Percentiles rank a stretch among this genome's conserved stretches.
These are phyloP conservation scores for Quaeritorhiza haematococci DNA, from an alignment of 371 early-diverging fungal species.

Conservation along the genomic window DNA sequence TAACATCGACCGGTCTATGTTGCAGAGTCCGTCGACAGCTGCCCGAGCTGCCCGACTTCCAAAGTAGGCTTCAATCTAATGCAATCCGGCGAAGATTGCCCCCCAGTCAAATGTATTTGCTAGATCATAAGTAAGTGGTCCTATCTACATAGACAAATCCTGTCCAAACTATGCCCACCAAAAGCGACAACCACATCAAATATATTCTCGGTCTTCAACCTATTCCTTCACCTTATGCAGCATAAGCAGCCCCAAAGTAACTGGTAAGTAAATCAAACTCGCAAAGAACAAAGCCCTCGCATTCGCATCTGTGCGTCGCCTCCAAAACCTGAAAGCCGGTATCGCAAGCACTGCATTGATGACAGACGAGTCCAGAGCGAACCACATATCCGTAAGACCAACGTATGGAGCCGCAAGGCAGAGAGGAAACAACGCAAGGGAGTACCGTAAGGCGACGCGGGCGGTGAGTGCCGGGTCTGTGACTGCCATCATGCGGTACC, in stretches of 20 bases:
- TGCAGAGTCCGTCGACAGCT: too few species aligned
- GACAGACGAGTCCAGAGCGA: conserved; percentile 67
- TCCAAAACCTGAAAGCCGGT: conserved; percentile 72
- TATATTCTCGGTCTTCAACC: too few species aligned
- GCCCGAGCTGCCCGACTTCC: too few species aligned
- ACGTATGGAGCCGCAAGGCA: conserved; percentile 57
- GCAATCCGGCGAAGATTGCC: too few species aligned
- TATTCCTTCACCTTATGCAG: conserved; percentile 68
- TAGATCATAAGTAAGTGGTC: too few species aligned
- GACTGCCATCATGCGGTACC: conserved; percentile 93
- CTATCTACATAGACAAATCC: too few species aligned
- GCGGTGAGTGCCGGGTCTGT: conserved; percentile 83
- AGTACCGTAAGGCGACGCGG: conserved; percentile 79
- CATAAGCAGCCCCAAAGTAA: conserved; percentile 80
- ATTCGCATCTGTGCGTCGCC: conserved; percentile 66
- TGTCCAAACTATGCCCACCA: too few species aligned
- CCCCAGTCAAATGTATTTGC: too few species aligned
- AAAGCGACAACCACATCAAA: too few species aligned
- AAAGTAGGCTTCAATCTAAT: too few species aligned
- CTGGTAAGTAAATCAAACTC: conserved; percentile 81
- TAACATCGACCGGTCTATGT: too few species aligned
- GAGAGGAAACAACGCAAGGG: conserved; percentile 81
- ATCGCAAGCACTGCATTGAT: conserved; percentile 69
- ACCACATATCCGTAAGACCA: conserved; percentile 76
- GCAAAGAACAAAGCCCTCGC: conserved; percentile 88